Percentiles rank a stretch among this genome's conserved stretches.
These are phyloP conservation scores for Alternaria triticina DNA, from an alignment of 2,329 filamentous ascomycete genomes.

Conservation along the genomic window DNA sequence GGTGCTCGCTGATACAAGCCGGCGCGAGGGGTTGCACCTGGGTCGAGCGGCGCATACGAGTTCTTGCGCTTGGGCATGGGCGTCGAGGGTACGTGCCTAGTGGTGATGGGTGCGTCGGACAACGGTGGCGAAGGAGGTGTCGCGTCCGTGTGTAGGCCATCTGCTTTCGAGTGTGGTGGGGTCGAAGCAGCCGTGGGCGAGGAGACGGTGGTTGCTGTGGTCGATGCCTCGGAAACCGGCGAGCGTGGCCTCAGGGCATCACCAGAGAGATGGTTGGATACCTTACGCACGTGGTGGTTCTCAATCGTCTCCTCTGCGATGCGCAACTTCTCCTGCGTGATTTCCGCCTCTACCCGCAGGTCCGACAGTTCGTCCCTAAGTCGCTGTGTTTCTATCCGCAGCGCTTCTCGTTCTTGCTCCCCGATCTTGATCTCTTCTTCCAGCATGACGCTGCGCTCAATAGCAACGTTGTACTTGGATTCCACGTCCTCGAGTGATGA, in stretches of 20 bases:
- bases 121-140: slow-evolving; percentile 94
- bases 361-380: slow-evolving; percentile 90
- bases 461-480: slow-evolving; percentile 93
- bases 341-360: slow-evolving; percentile 92
- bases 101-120: slow-evolving; percentile 78
- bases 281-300: slow-evolving; percentile 58
- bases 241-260: slow-evolving; percentile 64
- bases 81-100: slow-evolving; percentile 48
- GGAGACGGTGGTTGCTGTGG: slow-evolving; percentile 80
- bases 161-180: slow-evolving; percentile 73
- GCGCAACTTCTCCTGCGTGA: slow-evolving; percentile 90
- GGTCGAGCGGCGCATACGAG: slow-evolving; percentile 60
- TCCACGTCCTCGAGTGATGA: slow-evolving; percentile 97
- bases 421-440: slow-evolving; percentile 92
- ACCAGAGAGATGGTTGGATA: slow-evolving; percentile 56
- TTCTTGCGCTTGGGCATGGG: slow-evolving; percentile 48
- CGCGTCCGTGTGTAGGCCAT: slow-evolving; percentile 67
- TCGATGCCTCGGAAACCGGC: slow-evolving; percentile 76
- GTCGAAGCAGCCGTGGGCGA: slow-evolving; percentile 90
- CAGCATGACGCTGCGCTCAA: slow-evolving; percentile 89
- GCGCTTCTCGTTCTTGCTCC: slow-evolving; percentile 86
- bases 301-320: slow-evolving; percentile 65
- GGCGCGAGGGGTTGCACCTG: slow-evolving; percentile 61
- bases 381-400: slow-evolving; percentile 90
- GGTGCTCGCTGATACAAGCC: slow-evolving; percentile 53